Conservation (phyloP, 805 yeast genomes). For the Dipodascopsis tothii region DNA sequence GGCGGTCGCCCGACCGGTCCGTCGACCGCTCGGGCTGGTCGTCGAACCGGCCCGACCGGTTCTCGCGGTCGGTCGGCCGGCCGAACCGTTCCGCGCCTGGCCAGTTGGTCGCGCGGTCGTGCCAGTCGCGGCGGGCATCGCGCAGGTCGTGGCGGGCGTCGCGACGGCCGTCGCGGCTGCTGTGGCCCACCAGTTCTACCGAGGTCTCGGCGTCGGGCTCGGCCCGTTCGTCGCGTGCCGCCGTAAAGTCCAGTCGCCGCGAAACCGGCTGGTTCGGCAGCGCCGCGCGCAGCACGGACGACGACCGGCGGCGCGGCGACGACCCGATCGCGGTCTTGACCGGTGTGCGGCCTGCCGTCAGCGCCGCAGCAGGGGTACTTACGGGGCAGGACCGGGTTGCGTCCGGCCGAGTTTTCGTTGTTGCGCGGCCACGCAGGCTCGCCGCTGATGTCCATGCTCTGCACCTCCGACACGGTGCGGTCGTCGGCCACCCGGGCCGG, state of each 20-base stretch:
- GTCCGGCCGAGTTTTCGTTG: neutral
- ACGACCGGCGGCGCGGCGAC: conserved; percentile 13
- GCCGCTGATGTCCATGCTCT: conserved; percentile 16
- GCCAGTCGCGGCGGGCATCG: neutral
- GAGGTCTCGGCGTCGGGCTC: neutral
- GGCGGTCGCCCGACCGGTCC: no score
- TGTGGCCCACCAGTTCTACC: neutral
- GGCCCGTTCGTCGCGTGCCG: neutral
- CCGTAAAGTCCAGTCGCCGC: conserved; percentile 11
- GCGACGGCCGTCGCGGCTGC: no score
- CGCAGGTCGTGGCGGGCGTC: neutral
- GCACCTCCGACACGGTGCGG: conserved; percentile 11
- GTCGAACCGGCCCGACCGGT: no score
- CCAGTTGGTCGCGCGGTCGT: no score
- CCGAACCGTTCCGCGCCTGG: no score
- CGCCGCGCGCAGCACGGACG: neutral
- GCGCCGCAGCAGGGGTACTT: neutral
- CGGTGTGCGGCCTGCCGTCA: conserved; percentile 17
- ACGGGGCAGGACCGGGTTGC: conserved; percentile 2
- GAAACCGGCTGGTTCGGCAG: conserved; percentile 4
- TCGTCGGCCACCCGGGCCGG: neutral
- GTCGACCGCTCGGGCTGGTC: no score
- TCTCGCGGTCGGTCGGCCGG: no score
- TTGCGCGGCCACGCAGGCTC: neutral
- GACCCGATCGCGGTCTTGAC: conserved; percentile 21